Base-by-base conservation (phyloP, 331 rosid species). In the Telfairia occidentalis region DNA sequence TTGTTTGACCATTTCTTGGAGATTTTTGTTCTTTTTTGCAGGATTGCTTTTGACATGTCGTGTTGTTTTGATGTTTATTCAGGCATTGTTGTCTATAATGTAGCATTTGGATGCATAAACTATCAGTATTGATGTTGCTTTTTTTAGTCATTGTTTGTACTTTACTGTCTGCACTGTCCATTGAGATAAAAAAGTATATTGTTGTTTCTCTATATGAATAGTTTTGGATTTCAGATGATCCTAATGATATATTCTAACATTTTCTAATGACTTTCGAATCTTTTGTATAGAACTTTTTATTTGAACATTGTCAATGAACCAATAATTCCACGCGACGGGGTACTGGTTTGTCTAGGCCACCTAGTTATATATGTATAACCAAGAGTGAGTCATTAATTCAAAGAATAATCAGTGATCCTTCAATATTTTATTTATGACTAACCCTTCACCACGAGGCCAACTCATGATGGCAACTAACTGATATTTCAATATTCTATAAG, bases 1-100 rank as follows among this genome's bases (percentile, higher is more conserved):
- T 38, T 65, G 72, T 67, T 60, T 60, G 69, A 60, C 3, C 12
- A 60, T 16, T 67, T 15, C 54, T 67, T 16, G 74, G 74, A 42
- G 40, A 35, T 40, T 40, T 58, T 58, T 58, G 26, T 52, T 19
- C 7, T 54, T 23, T 54, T n/a, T n/a, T n/a, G n/a, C n/a, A 12
- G 13, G 53, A 16, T 16, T 48, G 53, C 53, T 48, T 48, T 55
- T 5, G 58, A 19, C 12, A n/a, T 52, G 58, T 52, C n/a, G 5
- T 18, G 69, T 59, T 60, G 24, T 29, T 29, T 30, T 30, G 38
- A n/a, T 30, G 3, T 18, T 30, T 32, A 60, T 30, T 7, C 3
- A 32, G 24, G 0, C 24, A 60, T 60, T 6, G 26, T 34, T 61
- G 67, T 59, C 61, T 53, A 53, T 53, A 5, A 15, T 11, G n/a